These are phyloP conservation scores for Crithidia fasciculata DNA, from an alignment of 208 protist species.

Conservation along the genomic window DNA sequence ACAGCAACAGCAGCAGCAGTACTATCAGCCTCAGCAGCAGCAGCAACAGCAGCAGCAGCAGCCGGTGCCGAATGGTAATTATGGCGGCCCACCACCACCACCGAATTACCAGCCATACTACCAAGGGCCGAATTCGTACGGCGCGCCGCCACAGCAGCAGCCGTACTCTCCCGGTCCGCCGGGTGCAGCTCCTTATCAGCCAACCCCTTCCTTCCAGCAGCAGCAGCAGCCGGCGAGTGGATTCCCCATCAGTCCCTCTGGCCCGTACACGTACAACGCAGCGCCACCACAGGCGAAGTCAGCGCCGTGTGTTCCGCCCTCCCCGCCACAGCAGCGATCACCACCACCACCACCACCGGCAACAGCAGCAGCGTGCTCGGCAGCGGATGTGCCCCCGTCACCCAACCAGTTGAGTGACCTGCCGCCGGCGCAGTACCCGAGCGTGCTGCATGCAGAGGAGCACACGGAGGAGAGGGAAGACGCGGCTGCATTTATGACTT, in stretches of 20 bases:
- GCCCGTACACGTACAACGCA: conserved; percentile 21
- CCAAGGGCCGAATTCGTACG: conserved; percentile 17
- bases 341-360: background rate
- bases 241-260: conserved; percentile 9
- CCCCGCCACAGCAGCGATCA: background rate
- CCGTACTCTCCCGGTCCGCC: background rate
- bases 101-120: conserved; percentile 8
- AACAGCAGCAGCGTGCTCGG: background rate
- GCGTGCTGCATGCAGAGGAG: background rate
- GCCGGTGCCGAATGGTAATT: background rate
- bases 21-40: conserved; percentile 10
- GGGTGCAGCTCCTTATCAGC: background rate
- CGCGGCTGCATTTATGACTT: background rate
- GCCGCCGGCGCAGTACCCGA: conserved; percentile 5
- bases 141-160: conserved; percentile 6
- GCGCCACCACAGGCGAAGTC: background rate
- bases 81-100: background rate
- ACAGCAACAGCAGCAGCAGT: conserved; percentile 20
- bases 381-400: background rate
- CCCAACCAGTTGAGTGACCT: background rate
- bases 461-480: background rate
- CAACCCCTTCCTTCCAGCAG: background rate
- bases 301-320: background rate
- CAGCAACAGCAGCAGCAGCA: background rate
- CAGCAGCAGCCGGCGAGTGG: conserved; percentile 7